Base-by-base conservation (phyloP, 345 rosid species). In the Populus alba region DNA sequence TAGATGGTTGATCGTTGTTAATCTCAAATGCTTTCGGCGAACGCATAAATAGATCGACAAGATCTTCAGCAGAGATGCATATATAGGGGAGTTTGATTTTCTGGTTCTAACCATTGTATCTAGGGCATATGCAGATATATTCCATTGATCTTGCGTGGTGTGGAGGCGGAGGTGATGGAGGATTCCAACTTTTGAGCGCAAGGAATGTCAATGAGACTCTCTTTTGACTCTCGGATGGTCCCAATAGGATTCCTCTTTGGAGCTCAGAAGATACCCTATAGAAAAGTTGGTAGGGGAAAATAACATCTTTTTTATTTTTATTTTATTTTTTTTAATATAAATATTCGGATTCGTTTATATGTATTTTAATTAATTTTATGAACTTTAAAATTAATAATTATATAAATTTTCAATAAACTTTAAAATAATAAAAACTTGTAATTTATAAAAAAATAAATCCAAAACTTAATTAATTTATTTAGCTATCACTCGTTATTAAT, bases 161-260 rank as follows among this genome's bases (percentile, higher is more conserved):
- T 18, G 25, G 25, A 1, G 27, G 11, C 23, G 25, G 31, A 3
- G 12, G 12, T 0, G 2, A 41, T 41, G 45, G 45, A 41, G 13
- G 45, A 22, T 22, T 7, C 12, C 9, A 20, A n/a, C 47, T 69
- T 69, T 39, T 69, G 29, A 39, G 47, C 5, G 2, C n/a, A 16
- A 39, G 47, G 72, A 69, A 69, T 69, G 72, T 69, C 72, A 69
- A 69, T 8, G 53, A 22, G 31, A 39, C 72, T 41, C 16, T 22
- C 72, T 69, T 69, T 69, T 69, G 72, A 69, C 72, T 39, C 71
- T 68, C 22, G 11, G 3, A 39, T 15, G 72, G 15, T 49, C 29
- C 23, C 16, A 3, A 2, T 11, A 16, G 51, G 51, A 39, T 69
- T 69, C 72, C 15, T 39, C 45, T 69, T 38, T 22, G 17, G 5